Evolutionary conservation across 805 yeast genomes (phyloP), one percentile per base, ranked within the genome.

Genomic region (Brettanomyces sp.): DNA sequence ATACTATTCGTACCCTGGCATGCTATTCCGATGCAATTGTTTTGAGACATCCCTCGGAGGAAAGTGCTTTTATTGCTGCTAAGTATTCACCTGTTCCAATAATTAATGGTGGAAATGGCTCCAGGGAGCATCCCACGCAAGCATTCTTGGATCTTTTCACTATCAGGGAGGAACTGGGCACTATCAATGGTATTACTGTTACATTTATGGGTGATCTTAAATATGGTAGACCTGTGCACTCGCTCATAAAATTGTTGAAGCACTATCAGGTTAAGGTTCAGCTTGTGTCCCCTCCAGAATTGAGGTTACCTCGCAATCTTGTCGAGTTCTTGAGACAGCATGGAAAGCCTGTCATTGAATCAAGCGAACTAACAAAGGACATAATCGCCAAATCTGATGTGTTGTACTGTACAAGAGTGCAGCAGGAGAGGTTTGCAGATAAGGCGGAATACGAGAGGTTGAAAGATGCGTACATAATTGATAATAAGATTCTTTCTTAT

Each of bases 141-240:
- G 99, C 99, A 2, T 86, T 93, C 73, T 74, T 95, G 61, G 99
- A 93, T 65, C 73, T 93, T 67, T 93, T 91, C 77, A 93, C 99
- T 45, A 93, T 93, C 58, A 87, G 99, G 72, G 99, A 93, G 69
- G 99, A 93, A 72, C 74, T 93, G 53, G 99, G 99, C 64, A 88
- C 98, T 49, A 97, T 95, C 46, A 93, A 93, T 65, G 97, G 98
- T 64, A 84, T 95, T 62, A 89, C 96, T 35, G 93, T 93, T 53
- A 93, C 99, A 4, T 93, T 93, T 68, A 89, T 93, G 96, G 99
- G 99, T 62, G 99, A 93, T 64, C 78, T 93, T 76, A 89, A 88
- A 66, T 88, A 88, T 63, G 99, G 99, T 49, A 85, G 99, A 73
- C 95, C 99, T 50, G 98, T 93, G 42, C 99, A 93, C 70, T 91